Base-by-base conservation (phyloP, 2,329 filamentous ascomycete genomes). In the Ceratocystis albifundus region DNA sequence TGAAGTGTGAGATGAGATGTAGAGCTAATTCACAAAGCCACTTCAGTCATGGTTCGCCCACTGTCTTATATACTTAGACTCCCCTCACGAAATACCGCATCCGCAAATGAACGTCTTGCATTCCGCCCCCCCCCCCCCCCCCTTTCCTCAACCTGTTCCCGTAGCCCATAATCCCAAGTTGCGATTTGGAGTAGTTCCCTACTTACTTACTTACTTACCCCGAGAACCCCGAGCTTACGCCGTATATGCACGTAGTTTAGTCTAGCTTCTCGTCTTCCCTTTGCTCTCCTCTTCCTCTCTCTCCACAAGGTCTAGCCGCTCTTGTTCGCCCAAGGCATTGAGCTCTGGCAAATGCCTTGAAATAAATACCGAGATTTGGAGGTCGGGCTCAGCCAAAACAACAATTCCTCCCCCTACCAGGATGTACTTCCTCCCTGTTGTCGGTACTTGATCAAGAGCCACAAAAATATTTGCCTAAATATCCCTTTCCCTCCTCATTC, bases 161-260 rank as follows among this genome's bases (percentile, higher is more conserved):
- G 53, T 57, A 25, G 28, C 20, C 22, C 53, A 57, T 32, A 28
- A 28, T 57, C 53, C 20, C 25, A 25, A 17, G 53, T 15, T 28
- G 53, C 15, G n/a, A 30, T 20, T 57, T 57, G 53, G 53, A 57
- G 53, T 57, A 57, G 53, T 15, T 57, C n/a, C 53, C 36, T 15
- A 41, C 12, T 41, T 57, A 25, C 53, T 30, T 32, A 30, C 53
- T 57, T 57, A 25, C 53, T 30, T 32, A 30, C 53, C 32, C 53
- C 25, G 53, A 57, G 12, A 57, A 57, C 53, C 53, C 53, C 53
- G 53, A 57, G 53, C 53, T 57, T 57, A 57, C 36, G 10, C 36
- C 36, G 36, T 57, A 28, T n/a, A 15, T 2, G 30, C 25, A 32
- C 15, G 22, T 41, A 41, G 36, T 4, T 50, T 50, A 50, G 48